phyloP scores from a whole-genome alignment of 352 stramenopile species.

The Phytophthora fragariae region DNA sequence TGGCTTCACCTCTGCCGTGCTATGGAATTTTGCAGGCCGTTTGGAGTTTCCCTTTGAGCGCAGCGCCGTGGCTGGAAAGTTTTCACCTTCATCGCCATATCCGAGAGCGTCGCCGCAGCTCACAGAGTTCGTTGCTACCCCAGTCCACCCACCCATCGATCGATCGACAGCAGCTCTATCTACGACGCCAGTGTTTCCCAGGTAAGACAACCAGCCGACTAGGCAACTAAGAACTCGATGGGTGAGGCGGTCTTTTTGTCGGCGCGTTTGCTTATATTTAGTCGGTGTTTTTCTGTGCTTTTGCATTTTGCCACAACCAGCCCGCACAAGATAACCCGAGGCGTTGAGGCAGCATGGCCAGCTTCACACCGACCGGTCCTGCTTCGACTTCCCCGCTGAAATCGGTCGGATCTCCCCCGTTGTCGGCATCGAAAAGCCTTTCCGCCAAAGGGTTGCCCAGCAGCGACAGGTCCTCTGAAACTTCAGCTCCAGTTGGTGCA shows the following conservation, averaged over 20 bases:
- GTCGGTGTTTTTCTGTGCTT: slow-evolving; percentile 20
- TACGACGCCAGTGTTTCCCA: neutral
- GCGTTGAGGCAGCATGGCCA: slow-evolving; percentile 30
- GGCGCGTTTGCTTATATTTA: slow-evolving; percentile 36
- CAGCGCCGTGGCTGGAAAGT: slow-evolving; percentile 13
- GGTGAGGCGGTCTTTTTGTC: slow-evolving; percentile 4
- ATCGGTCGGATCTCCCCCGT: slow-evolving; percentile 22
- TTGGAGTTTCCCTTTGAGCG: slow-evolving; percentile 34
- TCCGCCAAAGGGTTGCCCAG: slow-evolving; percentile 21
- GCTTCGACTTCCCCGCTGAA: slow-evolving; percentile 41
- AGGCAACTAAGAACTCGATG: slow-evolving; percentile 29
- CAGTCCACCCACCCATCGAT: neutral
- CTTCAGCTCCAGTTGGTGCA: slow-evolving; percentile 21
- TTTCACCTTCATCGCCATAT: slow-evolving; percentile 16
- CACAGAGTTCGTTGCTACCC: slow-evolving; percentile 2
- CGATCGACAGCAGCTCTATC: slow-evolving; percentile 1
- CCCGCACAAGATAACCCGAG: slow-evolving; percentile 17
- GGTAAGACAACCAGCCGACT: slow-evolving; percentile 6
- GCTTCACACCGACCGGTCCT: slow-evolving; percentile 22
- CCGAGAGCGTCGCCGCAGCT: neutral
- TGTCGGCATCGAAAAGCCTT: slow-evolving; percentile 23
- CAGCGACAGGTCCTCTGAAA: slow-evolving; percentile 20
- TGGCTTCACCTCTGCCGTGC: slow-evolving; percentile 9
- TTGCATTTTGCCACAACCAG: neutral
- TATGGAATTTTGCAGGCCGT: slow-evolving; percentile 32